Evolutionary conservation across 345 rosid genomes (phyloP), one percentile per base, ranked within the genome.

Genomic region (Gossypium australe): DNA sequence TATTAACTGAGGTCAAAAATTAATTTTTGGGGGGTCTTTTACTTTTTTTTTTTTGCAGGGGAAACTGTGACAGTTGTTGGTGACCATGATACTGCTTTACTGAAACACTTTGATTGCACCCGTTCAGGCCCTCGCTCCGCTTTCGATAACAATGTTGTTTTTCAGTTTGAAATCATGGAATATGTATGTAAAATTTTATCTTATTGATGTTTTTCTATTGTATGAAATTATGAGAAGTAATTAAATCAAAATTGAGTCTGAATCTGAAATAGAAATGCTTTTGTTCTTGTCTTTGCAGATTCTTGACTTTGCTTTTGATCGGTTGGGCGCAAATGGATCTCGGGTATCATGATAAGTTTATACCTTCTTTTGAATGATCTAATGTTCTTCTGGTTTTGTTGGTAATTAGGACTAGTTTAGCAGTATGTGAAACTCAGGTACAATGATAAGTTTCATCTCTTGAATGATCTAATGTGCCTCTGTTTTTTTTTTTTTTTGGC

Each of bases 131-230:
- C 99, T 1, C 99, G 98, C 17, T 89, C 98, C 0, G 89, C 98
- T 74, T 95, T 95, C 77, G 98, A 93, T 73, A 84, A 85, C 87
- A 85, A 88, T 68, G 98, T 95, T 75, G 99, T 95, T 81, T 91
- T 85, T 73, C 96, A 95, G 76, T 95, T 93, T 76, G 97, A 93
- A 91, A 87, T 85, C 66, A 95, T 95, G 98, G 99, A 95, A 91
- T 95, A 90, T 83, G 98, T 95, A 83, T 34, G 94, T 62, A 22
- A 66, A 12, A 4, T 13, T 67, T 22, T 6, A 2, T 18, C 49
- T 11, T 44, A 24, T 18, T 10, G 63, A 2, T 48, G 20, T 17
- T 52, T 52, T 27, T 27, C 7, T 27, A 0, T 34, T 4, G 3
- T 3, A 9, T 41, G 68, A 48, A 38, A 64, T n/a, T 45, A 20